Evolutionary conservation across 108 stramenopile species (phyloP), one percentile per base, ranked within the genome.

Genomic region (Fistulifera solaris): DNA sequence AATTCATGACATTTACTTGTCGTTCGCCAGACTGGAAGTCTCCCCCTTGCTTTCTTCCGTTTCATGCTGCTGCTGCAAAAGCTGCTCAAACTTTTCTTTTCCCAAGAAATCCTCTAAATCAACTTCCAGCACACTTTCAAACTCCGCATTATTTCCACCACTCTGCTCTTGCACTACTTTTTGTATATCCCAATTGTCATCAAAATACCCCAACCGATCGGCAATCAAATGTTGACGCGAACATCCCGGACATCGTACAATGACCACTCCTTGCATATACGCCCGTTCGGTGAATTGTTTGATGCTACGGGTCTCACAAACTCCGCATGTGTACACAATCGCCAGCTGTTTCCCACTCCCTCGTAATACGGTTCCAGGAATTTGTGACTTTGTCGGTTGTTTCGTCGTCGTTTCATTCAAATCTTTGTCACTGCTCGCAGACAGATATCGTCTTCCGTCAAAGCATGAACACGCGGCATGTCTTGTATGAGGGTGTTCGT

Each of bases 291-390:
- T 88, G 63, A 97, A 87, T 53, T 83, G 84, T 57, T 95, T 97
- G 51, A 93, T 94, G 7, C 85, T 72, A 19, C 98, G 80, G 19
- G 98, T 99, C n/a, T 96, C 77, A 64, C 98, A 99, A 1, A 95
- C 89, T 48, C 66, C 83, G 66, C 95, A 95, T 7, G 94, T 98
- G 55, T 76, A 95, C 2, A 98, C 65, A 3, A 94, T 84, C 12
- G 86, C 91, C 38, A 96, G 68, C 44, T 82, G 86, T 38, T 67
- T 66, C 14, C 82, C 88, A 11, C 80, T 75, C 22, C 67, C 75
- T 58, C 75, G 67, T 38, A 78, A 69, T 12, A 75, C 72, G 15
- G 75, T 70, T 19, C 56, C 56, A 1, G 40, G 56, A 24, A 64
- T 45, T 40, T 61, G 49, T 18, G 18, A 28, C 18, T 1, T 43